Evolutionary conservation across 371 early-diverging fungal genomes (phyloP).

Genomic region (Rhizopus delemar): DNA sequence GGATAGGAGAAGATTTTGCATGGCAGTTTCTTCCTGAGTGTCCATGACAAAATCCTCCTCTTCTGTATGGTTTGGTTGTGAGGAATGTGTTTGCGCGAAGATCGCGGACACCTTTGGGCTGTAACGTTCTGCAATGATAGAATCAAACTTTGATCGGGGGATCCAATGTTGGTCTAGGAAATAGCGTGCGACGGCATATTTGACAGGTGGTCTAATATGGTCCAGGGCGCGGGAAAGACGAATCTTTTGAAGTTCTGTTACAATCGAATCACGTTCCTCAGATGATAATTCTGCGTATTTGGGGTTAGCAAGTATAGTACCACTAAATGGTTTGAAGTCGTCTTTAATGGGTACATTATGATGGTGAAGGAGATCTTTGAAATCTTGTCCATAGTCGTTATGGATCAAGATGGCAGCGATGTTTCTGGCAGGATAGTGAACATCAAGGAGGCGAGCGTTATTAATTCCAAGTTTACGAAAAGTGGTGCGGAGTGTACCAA

Average conservation of each 20-base stretch:
- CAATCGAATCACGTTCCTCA: not conserved
- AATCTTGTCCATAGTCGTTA: not conserved
- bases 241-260: not conserved
- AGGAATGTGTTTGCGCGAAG: no score
- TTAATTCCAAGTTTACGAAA: not conserved
- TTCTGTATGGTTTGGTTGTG: no score
- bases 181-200: conserved; percentile 2
- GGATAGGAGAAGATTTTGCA: no score
- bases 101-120: no score
- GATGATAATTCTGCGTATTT: not conserved
- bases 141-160: not conserved
- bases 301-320: conserved; percentile 2
- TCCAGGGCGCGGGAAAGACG: not conserved
- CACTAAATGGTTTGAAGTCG: conserved; percentile 9
- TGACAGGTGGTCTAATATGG: not conserved
- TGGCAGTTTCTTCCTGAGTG: no score
- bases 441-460: conserved; percentile 5
- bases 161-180: conserved; percentile 1
- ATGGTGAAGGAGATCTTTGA: not conserved
- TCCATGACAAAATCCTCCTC: no score
- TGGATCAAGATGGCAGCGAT: conserved; percentile 5
- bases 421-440: conserved; percentile 6
- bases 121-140: no score
- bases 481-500: not conserved
- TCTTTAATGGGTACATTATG: not conserved